These are phyloP conservation scores for Aschersonia sp. DNA, from an alignment of 2,329 filamentous ascomycete species.

Conservation along the genomic window DNA sequence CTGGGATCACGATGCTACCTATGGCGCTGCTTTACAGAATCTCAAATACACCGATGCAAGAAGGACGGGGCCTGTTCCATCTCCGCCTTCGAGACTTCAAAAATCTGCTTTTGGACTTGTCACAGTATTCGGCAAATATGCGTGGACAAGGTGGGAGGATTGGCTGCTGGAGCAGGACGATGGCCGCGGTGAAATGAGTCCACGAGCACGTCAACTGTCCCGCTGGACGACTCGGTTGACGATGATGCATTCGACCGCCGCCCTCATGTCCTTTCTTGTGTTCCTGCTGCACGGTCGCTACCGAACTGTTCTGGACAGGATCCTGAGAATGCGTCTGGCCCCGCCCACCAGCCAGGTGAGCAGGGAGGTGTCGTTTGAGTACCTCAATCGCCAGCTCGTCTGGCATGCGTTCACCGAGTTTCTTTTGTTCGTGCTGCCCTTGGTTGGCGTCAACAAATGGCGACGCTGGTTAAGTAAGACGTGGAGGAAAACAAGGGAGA, in stretches of 20 bases:
- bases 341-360: slow-evolving; percentile 75
- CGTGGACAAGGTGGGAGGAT: slow-evolving; percentile 84
- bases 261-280: slow-evolving; percentile 73
- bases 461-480: slow-evolving; percentile 72
- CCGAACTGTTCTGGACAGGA: slow-evolving; percentile 74
- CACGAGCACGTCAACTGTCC: slow-evolving; percentile 41
- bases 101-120: slow-evolving; percentile 73
- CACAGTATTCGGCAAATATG: slow-evolving; percentile 78
- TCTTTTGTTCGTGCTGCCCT: slow-evolving; percentile 85
- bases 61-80: slow-evolving; percentile 42
- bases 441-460: slow-evolving; percentile 93
- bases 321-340: slow-evolving; percentile 71
- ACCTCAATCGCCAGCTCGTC: slow-evolving; percentile 90
- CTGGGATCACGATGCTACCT: slow-evolving; percentile 93
- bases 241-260: slow-evolving; percentile 66
- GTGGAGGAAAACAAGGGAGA: slow-evolving; percentile 68
- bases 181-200: slow-evolving; percentile 50
- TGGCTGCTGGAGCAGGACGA: slow-evolving; percentile 68
- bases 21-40: slow-evolving; percentile 86
- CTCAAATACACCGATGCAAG: slow-evolving; percentile 81
- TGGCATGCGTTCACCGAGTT: slow-evolving; percentile 99
- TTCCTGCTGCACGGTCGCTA: slow-evolving; percentile 89
- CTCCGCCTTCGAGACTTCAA: slow-evolving; percentile 65
- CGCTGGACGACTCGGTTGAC: slow-evolving; percentile 54
- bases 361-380: slow-evolving; percentile 92